These are phyloP conservation scores for Pistacia vera DNA, from an alignment of 345 rosid genomes.

Conservation along the genomic window DNA sequence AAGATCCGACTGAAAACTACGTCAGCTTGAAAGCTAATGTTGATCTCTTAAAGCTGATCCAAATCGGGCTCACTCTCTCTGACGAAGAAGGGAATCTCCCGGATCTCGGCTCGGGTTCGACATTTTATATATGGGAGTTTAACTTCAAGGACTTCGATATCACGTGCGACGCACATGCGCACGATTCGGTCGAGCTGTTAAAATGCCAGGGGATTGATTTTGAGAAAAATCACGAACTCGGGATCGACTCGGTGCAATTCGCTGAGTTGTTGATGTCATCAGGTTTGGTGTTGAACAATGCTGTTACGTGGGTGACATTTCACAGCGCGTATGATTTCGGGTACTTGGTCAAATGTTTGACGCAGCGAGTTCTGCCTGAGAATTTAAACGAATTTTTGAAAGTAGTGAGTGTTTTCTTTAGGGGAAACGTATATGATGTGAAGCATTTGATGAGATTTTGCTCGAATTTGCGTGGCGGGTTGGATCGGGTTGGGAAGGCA, in stretches of 20 bases:
- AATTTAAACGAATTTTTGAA: slow-evolving; percentile 39
- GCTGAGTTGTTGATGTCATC: slow-evolving; percentile 59
- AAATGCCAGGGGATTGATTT: slow-evolving; percentile 65
- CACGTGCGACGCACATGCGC: slow-evolving; percentile 48
- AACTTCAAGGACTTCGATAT: slow-evolving; percentile 63
- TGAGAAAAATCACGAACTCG: slow-evolving; percentile 42
- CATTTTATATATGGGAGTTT: slow-evolving; percentile 61
- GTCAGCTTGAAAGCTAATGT: slow-evolving; percentile 53
- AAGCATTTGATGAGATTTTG: slow-evolving; percentile 61
- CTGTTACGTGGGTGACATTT: slow-evolving; percentile 71
- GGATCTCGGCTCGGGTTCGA: slow-evolving; percentile 43
- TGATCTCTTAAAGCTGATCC: slow-evolving; percentile 55
- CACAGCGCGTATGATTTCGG: slow-evolving; percentile 73
- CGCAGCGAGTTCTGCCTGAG: slow-evolving; percentile 36
- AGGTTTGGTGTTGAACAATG: slow-evolving; percentile 50
- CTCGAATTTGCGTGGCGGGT: slow-evolving; percentile 48
- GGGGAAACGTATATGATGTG: slow-evolving; percentile 54
- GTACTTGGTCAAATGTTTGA: slow-evolving; percentile 61
- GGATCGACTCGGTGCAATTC: slow-evolving; percentile 47
- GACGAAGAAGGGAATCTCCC: slow-evolving; percentile 57
- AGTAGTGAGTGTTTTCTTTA: slow-evolving; percentile 40
- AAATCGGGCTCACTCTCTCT: slow-evolving; percentile 61
- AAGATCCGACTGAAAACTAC: slow-evolving; percentile 42
- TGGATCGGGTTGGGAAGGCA: slow-evolving; percentile 46
- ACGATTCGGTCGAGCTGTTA: slow-evolving; percentile 58